Evolutionary conservation across 179 eudicot species (phyloP).

Genomic region (Beta macrorhiza): DNA sequence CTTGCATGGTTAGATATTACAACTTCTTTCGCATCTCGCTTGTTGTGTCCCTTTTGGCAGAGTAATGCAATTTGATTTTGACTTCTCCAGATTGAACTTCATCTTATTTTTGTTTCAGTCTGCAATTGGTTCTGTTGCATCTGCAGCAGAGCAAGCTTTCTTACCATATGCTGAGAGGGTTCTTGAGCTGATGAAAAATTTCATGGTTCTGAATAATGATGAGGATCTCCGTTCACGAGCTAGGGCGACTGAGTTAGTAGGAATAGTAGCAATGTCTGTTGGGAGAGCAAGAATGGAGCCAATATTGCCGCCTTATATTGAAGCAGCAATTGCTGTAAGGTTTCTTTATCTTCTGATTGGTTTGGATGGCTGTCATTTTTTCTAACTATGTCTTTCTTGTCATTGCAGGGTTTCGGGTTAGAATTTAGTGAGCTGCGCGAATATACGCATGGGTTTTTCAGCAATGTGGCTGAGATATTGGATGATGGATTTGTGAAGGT

Average conservation of each 20-base stretch:
- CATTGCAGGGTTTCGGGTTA: slow-evolving; percentile 72
- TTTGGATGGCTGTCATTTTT: slow-evolving; percentile 11
- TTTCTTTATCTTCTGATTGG: slow-evolving; percentile 5
- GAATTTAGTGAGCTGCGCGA: slow-evolving; percentile 96
- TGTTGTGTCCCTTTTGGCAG: background rate
- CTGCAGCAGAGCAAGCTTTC: slow-evolving; percentile 95
- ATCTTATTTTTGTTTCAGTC: slow-evolving; percentile 52
- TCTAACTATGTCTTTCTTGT: slow-evolving; percentile 2
- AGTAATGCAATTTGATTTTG: slow-evolving; percentile 10
- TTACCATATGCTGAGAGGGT: slow-evolving; percentile 94
- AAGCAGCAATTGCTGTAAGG: slow-evolving; percentile 91
- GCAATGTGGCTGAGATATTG: slow-evolving; percentile 89
- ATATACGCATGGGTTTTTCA: slow-evolving; percentile 96
- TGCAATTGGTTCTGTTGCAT: slow-evolving; percentile 94
- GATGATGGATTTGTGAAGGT: slow-evolving; percentile 90
- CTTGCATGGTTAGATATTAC: slow-evolving; percentile 78
- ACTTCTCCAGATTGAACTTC: slow-evolving; percentile 13
- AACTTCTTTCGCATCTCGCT: background rate
- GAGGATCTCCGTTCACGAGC: slow-evolving; percentile 90
- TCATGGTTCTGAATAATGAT: slow-evolving; percentile 87
- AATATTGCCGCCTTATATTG: slow-evolving; percentile 84
- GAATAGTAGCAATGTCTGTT: slow-evolving; percentile 92
- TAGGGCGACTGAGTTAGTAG: slow-evolving; percentile 95
- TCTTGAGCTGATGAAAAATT: slow-evolving; percentile 84
- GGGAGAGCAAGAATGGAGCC: slow-evolving; percentile 91